Evolutionary conservation across 768 basidiomycete genomes (phyloP), one percentile per base, ranked within the genome.

Genomic region (Russula earlei): DNA sequence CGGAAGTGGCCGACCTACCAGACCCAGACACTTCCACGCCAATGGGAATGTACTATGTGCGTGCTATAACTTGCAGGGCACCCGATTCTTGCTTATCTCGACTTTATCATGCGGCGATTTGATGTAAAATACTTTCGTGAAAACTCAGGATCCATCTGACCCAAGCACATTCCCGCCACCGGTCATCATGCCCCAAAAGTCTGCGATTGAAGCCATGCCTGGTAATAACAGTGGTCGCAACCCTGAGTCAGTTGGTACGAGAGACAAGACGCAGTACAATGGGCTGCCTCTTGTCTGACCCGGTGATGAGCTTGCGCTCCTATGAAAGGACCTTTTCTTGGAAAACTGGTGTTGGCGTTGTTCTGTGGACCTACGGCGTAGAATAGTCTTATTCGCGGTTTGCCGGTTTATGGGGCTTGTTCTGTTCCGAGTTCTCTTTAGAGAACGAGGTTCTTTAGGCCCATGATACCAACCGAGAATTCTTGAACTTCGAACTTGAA

Each of bases 231-330:
- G 29, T 2, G 46, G n/a, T 37, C 11, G 42, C 40, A 2, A 51
- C 19, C n/a, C 14, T 11, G 10, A 22, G 5, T 14, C 24, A n/a
- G 15, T 40, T 15, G n/a, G 46, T 5, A 4, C 20, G 6, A 1
- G 2, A n/a, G 36, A 41, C n/a, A 25, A 34, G 46, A 24, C 7
- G 17, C 40, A 20, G 10, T 42, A 42, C 29, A 31, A 1, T 12
- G 55, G 55, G 19, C 55, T 50, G n/a, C 55, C 55, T 10, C 34
- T 56, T 15, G 46, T 58, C 12, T 53, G 31, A 52, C 25, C 10
- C 15, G 22, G n/a, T 15, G 10, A 34, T 11, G 22, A 4, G 2
- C 24, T 27, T 37, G n/a, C n/a, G n/a, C n/a, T n/a, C n/a, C n/a
- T n/a, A n/a, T n/a, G n/a, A n/a, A n/a, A n/a, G n/a, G n/a, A n/a